Evolutionary conservation across 2,329 filamentous ascomycete genomes (phyloP).

Genomic region (Didymellaceae sp.): DNA sequence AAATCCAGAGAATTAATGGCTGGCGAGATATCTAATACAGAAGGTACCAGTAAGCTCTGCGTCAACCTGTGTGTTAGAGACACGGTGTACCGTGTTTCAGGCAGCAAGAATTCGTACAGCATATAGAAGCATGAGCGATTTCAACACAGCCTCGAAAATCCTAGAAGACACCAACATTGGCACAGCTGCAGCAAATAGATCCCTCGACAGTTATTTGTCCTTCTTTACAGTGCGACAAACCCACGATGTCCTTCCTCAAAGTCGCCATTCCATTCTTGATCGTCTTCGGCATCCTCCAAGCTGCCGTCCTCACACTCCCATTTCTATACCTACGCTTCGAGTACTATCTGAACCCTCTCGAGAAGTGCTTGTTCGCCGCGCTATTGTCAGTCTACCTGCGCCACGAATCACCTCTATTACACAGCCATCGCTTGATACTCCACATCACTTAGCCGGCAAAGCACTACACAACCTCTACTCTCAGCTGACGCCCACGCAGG

Average conservation of each 20-base stretch:
- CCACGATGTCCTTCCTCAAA: neutral
- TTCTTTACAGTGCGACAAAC: neutral
- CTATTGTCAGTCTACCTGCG: neutral
- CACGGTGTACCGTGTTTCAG: conserved; percentile 4
- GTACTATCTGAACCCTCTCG: neutral
- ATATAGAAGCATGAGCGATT: neutral
- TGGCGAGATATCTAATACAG: neutral
- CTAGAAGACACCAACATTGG: too few relatives aligned
- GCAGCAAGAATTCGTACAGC: conserved; percentile 2
- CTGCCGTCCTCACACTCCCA: neutral
- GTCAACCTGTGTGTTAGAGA: neutral
- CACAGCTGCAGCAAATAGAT: too few relatives aligned
- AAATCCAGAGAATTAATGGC: neutral
- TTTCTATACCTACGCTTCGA: conserved; percentile 4
- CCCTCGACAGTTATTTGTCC: too few relatives aligned
- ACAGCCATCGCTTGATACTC: too few relatives aligned
- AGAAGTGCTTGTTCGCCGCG: neutral
- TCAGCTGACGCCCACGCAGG: too few relatives aligned
- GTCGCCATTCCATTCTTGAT: conserved; percentile 1
- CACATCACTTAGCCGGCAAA: neutral
- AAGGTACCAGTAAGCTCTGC: neutral
- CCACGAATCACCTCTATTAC: neutral
- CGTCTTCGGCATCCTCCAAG: conserved; percentile 4
- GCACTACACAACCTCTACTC: too few relatives aligned
- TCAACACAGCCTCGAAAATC: too few relatives aligned